Conservation (phyloP, 768 basidiomycete genomes). For the Russula emetica region DNA sequence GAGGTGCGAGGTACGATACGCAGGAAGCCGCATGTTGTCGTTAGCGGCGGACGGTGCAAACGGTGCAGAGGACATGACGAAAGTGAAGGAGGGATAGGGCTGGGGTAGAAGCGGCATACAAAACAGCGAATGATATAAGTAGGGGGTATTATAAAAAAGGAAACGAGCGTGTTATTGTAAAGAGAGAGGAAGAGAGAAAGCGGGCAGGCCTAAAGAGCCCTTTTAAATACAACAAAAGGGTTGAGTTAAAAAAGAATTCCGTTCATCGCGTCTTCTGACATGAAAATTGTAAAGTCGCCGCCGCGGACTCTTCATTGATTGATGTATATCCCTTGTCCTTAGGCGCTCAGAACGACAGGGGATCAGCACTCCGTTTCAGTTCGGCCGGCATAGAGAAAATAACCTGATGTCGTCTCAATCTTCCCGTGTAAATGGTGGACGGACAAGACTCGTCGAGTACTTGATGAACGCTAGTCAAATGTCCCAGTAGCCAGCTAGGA, state of each 20-base stretch:
- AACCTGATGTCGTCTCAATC: conserved; percentile 4
- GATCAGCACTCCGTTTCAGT: conserved; percentile 17
- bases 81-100: conserved; percentile 22
- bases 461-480: background rate
- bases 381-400: conserved; percentile 1
- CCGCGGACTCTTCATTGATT: conserved; percentile 19
- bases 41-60: conserved; percentile 3
- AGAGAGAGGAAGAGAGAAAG: background rate
- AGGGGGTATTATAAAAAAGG: background rate
- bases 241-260: conserved; percentile 16
- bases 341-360: conserved; percentile 16
- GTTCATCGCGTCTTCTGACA: conserved; percentile 21
- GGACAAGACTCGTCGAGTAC: conserved; percentile 7
- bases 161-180: conserved; percentile 7
- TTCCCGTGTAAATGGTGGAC: background rate
- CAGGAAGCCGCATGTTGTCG: conserved; percentile 16
- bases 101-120: conserved; percentile 12
- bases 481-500: background rate
- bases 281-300: conserved; percentile 18
- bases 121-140: background rate
- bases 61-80: conserved; percentile 17
- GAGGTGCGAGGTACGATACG: conserved; percentile 15
- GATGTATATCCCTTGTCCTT: conserved; percentile 1
- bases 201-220: background rate
- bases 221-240: conserved; percentile 4